A percentile compares a stretch with the other conserved stretches of the same genome.
These are phyloP conservation scores for Umbelopsis vinacea DNA, from an alignment of 192 early-diverging fungal species.

Conservation along the genomic window DNA sequence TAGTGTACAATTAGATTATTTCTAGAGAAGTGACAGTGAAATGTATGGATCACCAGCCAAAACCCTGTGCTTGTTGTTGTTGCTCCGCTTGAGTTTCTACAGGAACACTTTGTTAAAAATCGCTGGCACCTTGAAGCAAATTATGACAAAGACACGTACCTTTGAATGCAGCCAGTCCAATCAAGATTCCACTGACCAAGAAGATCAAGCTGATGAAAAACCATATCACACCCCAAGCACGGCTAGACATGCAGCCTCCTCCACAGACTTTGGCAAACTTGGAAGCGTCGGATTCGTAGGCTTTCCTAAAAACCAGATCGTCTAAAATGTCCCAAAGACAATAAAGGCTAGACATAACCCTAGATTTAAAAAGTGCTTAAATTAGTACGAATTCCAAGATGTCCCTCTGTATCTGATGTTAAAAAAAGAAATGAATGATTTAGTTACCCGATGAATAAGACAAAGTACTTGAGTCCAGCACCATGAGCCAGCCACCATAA, in stretches of 20 bases:
- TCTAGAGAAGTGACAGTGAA: not conserved
- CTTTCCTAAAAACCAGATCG: slow-evolving; percentile 86
- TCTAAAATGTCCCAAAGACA: slow-evolving; percentile 96
- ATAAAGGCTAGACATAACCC: slow-evolving; percentile 93
- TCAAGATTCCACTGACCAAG: slow-evolving; percentile 75
- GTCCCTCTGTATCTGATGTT: slow-evolving; percentile 3
- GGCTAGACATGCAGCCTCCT: slow-evolving; percentile 65
- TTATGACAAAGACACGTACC: slow-evolving; percentile 31
- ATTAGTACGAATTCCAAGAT: slow-evolving; percentile 7
- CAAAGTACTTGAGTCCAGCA: slow-evolving; percentile 83
- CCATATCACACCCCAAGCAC: slow-evolving; percentile 92
- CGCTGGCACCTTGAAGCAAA: not conserved
- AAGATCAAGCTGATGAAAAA: slow-evolving; percentile 85
- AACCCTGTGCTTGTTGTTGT: slow-evolving; percentile 37
- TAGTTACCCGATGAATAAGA: slow-evolving; percentile 89
- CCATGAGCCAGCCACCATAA: slow-evolving; percentile 85
- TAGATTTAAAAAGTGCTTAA: slow-evolving; percentile 35
- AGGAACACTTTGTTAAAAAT: not conserved
- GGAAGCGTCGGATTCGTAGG: slow-evolving; percentile 94
- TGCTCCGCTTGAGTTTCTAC: slow-evolving; percentile 37
- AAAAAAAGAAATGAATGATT: not conserved
- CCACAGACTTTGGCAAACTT: slow-evolving; percentile 80
- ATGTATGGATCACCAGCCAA: slow-evolving; percentile 34
- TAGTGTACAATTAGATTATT: slow-evolving; percentile 12
- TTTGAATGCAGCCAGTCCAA: slow-evolving; percentile 84